Conservation (phyloP, 345 rosid genomes). For the Hevea brasiliensis region DNA sequence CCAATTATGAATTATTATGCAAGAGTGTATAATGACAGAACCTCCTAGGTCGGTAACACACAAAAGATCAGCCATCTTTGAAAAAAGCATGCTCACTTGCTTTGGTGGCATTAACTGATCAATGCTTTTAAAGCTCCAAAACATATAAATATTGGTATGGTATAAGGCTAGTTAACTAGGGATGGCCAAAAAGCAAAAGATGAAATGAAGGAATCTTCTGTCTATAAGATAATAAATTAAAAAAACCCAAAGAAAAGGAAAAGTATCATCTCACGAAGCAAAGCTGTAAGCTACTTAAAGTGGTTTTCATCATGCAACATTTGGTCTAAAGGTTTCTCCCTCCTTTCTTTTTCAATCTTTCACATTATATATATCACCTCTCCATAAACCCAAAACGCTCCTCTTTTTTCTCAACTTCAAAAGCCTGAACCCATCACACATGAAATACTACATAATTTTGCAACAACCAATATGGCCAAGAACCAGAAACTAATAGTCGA, state of each 20-base stretch:
- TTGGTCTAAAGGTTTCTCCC: slow-evolving; percentile 11
- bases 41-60: slow-evolving; percentile 31
- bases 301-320: background rate
- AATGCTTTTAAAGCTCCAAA: no score
- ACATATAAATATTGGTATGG: background rate
- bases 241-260: slow-evolving; percentile 2
- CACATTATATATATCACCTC: slow-evolving; percentile 7
- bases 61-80: slow-evolving; percentile 32
- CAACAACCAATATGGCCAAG: slow-evolving; percentile 31
- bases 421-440: background rate
- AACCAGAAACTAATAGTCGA: slow-evolving; percentile 67
- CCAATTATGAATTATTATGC: background rate
- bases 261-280: slow-evolving; percentile 15
- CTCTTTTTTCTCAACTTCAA: background rate
- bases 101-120: background rate
- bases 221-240: background rate
- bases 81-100: slow-evolving; percentile 23
- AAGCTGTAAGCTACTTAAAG: background rate
- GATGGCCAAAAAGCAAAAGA: slow-evolving; percentile 37
- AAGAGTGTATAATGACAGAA: slow-evolving; percentile 11
- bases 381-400: slow-evolving; percentile 4
- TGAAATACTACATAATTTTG: background rate
- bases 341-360: background rate
- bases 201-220: slow-evolving; percentile 34
- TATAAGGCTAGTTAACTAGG: slow-evolving; percentile 6